Conservation (phyloP, 169 alveolate genomes). For the Perkinsus chesapeaki region DNA sequence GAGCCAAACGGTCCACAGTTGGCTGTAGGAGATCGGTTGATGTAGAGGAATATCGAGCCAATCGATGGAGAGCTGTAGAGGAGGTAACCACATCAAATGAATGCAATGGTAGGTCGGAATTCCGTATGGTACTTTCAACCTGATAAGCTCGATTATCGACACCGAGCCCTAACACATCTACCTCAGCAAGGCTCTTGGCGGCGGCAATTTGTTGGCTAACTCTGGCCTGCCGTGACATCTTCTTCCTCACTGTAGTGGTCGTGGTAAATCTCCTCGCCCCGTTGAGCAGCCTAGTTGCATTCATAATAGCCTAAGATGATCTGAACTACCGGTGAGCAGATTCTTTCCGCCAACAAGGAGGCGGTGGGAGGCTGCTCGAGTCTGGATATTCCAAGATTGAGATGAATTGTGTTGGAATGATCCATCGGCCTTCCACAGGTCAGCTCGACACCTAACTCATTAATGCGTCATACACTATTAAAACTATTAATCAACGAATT, state of each 20-base stretch:
- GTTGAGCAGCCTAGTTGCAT: not conserved
- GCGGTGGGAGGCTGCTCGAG: no score
- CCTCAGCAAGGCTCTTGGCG: not conserved
- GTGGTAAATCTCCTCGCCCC: not conserved
- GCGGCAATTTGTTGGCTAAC: not conserved
- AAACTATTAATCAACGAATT: no score
- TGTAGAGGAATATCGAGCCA: not conserved
- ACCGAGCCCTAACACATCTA: not conserved
- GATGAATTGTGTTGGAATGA: not conserved
- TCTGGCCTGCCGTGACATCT: not conserved
- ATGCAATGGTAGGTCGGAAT: not conserved
- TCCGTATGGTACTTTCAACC: not conserved
- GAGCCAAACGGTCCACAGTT: not conserved
- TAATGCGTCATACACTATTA: not conserved
- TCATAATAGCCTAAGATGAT: not conserved
- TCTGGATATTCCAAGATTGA: no score
- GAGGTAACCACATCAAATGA: not conserved
- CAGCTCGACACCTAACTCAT: not conserved
- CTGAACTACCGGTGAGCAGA: not conserved
- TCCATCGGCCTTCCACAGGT: no score
- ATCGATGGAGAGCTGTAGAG: not conserved
- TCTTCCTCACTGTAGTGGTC: not conserved
- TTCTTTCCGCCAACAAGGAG: not conserved
- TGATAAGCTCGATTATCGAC: not conserved
- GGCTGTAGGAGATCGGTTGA: not conserved